Base-by-base conservation (phyloP, 2,329 filamentous ascomycete species). In the Fusarium agapanthi region DNA sequence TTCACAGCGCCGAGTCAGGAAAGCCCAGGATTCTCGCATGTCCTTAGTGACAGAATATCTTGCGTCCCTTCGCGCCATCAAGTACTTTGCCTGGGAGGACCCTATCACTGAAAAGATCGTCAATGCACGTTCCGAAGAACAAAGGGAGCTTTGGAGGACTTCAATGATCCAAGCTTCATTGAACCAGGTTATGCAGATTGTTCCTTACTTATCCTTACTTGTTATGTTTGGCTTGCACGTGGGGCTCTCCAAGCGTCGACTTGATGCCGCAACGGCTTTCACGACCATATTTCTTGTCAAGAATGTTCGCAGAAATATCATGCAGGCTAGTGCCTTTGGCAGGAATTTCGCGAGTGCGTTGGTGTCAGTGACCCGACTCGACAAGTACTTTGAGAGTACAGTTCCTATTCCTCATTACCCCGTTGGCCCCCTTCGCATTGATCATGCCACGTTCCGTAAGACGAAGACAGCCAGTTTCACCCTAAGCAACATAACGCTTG, bases 31-130 rank as follows among this genome's bases (percentile, higher is more conserved):
- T 75, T 82, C 83, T 22, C 86, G 88, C 32, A 87, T 90, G 60
- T 89, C 88, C 3, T 83, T 88, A 26, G 85, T 90, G 24, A 86
- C 87, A 2, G 88, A 90, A 73, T 90, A 89, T 71, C 82, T 90
- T 32, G 80, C 84, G 32, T 88, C 88, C 13, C 89, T 90, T 62
- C 84, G 86, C 16, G 87, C 86, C 22, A 85, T 90, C 79, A 90
- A 90, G 74, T 90, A 89, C 72, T 89, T 90, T 76, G 86, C 86
- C 5, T 90, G 88, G 88, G 88, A 90, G 74, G 82, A 84, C 24
- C 83, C 86, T 37, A 85, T 88, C 68, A 83, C 85, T 16, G 80
- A 84, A n/a, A 85, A 83, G 56, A 85, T 90, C 62, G 83, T 87
- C 35, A 79, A 83, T 9, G 83, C 87, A 16, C 85, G 88, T 5